phyloP scores from a whole-genome alignment of 2,329 filamentous ascomycete genomes.

The Penicillium sp. region DNA sequence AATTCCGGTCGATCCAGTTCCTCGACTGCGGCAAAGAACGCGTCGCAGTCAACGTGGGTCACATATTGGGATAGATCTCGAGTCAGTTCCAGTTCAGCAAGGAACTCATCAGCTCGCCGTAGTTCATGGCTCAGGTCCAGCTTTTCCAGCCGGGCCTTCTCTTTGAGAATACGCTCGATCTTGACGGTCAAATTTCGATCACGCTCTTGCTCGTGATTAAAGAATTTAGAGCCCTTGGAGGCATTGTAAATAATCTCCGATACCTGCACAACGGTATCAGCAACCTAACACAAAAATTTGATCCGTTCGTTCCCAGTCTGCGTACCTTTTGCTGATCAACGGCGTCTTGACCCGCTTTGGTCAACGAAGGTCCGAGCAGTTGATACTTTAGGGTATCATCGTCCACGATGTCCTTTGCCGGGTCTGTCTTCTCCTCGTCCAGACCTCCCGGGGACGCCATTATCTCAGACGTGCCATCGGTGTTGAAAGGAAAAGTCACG shows the following conservation, averaged over 20 bases:
- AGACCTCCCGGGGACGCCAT: constrained; percentile 25
- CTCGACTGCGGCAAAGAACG: constrained; percentile 95
- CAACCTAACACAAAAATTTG: background rate
- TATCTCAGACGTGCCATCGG: constrained; percentile 13
- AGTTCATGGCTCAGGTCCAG: constrained; percentile 70
- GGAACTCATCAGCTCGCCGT: constrained; percentile 74
- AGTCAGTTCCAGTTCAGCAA: constrained; percentile 71
- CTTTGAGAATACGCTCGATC: constrained; percentile 73
- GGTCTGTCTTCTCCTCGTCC: constrained; percentile 7
- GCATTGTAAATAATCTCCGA: constrained; percentile 97
- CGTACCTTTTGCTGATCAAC: constrained; percentile 84
- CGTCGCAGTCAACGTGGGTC: constrained; percentile 94
- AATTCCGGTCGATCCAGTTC: constrained; percentile 80
- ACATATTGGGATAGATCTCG: constrained; percentile 81
- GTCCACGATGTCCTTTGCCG: constrained; percentile 6
- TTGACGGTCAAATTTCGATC: constrained; percentile 82
- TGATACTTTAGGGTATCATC: constrained; percentile 80
- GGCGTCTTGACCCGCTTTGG: constrained; percentile 86
- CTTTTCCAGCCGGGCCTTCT: constrained; percentile 71
- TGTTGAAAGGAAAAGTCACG: background rate
- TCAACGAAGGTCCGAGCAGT: constrained; percentile 82
- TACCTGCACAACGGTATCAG: constrained; percentile 53
- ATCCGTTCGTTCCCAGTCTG: background rate
- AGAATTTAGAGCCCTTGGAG: constrained; percentile 94
- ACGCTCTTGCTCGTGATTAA: constrained; percentile 80